Evolutionary conservation across 208 protist species (phyloP).

Genomic region (Vickermania spadyakhi): DNA sequence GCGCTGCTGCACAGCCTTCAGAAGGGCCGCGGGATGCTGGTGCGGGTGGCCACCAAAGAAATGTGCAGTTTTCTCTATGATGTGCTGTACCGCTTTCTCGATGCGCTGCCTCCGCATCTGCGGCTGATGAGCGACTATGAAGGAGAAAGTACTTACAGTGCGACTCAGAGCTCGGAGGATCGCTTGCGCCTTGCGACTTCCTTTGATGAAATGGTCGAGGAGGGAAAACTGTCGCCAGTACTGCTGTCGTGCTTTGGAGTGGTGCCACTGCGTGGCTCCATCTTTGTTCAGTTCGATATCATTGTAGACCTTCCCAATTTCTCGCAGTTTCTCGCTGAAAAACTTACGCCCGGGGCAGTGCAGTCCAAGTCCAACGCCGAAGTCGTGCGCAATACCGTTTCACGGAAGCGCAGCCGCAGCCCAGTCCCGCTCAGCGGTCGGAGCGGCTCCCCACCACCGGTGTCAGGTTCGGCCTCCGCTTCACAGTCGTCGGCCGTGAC

Average conservation of each 20-base stretch:
- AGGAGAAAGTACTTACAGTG: constrained; percentile 26
- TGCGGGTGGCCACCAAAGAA: constrained; percentile 63
- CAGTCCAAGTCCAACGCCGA: background rate
- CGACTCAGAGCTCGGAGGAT: constrained; percentile 22
- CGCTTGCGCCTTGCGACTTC: constrained; percentile 16
- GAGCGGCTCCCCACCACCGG: background rate
- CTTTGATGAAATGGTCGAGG: constrained; percentile 35
- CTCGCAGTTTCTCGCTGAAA: constrained; percentile 41
- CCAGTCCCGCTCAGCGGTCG: constrained; percentile 8
- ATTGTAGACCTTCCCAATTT: constrained; percentile 55
- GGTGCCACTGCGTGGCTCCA: constrained; percentile 24
- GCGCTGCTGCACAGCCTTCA: constrained; percentile 33
- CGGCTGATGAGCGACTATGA: constrained; percentile 59
- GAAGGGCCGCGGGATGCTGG: constrained; percentile 32
- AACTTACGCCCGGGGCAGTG: constrained; percentile 24
- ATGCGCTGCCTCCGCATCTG: constrained; percentile 30
- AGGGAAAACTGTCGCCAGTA: constrained; percentile 27
- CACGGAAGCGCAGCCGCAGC: constrained; percentile 20
- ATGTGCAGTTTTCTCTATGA: constrained; percentile 42
- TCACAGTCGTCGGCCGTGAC: background rate
- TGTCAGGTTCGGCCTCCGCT: background rate
- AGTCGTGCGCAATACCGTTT: background rate
- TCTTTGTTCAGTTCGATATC: constrained; percentile 62
- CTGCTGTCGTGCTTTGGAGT: constrained; percentile 54
- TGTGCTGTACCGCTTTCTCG: constrained; percentile 32